These are phyloP conservation scores for Fomitopsis pinicola DNA, from an alignment of 1,284 basidiomycete species.

Conservation along the genomic window DNA sequence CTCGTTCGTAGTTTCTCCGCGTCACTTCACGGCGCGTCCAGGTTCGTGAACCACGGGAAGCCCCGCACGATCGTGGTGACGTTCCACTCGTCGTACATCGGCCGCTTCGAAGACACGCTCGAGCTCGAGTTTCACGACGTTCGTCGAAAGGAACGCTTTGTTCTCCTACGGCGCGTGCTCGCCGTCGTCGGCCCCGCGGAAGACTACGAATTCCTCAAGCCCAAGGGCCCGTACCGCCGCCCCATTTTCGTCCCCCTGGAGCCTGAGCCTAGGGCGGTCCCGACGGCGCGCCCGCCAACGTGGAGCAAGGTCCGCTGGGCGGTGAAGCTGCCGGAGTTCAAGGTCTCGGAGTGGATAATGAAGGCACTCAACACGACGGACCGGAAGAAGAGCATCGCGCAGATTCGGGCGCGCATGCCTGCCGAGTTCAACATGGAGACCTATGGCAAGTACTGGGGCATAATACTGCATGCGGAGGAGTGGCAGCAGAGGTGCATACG, in stretches of 20 bases:
- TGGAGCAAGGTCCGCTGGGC: conserved; percentile 2
- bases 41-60: conserved; percentile 21
- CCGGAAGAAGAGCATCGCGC: conserved; percentile 6
- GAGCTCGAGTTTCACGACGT: conserved; percentile 30
- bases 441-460: conserved; percentile 46
- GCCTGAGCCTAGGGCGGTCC: not conserved
- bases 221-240: conserved; percentile 24
- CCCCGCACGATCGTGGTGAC: conserved; percentile 29
- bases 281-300: conserved; percentile 7
- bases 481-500: conserved; percentile 16
- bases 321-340: not conserved
- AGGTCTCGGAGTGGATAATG: not conserved
- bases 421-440: conserved; percentile 31
- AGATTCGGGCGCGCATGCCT: conserved; percentile 31
- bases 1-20: conserved; percentile 30
- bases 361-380: not conserved
- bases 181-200: conserved; percentile 23
- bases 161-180: conserved; percentile 19
- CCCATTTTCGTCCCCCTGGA: conserved; percentile 5
- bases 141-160: conserved; percentile 9
- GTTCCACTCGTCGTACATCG: conserved; percentile 34
- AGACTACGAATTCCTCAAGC: conserved; percentile 22
- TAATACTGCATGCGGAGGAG: conserved; percentile 56
- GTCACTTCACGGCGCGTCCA: conserved; percentile 7
- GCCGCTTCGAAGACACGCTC: conserved; percentile 39